Evolutionary conservation across 2,329 filamentous ascomycete genomes (phyloP), one percentile per base, ranked within the genome.

Genomic region (Colletotrichum ledebouriae): DNA sequence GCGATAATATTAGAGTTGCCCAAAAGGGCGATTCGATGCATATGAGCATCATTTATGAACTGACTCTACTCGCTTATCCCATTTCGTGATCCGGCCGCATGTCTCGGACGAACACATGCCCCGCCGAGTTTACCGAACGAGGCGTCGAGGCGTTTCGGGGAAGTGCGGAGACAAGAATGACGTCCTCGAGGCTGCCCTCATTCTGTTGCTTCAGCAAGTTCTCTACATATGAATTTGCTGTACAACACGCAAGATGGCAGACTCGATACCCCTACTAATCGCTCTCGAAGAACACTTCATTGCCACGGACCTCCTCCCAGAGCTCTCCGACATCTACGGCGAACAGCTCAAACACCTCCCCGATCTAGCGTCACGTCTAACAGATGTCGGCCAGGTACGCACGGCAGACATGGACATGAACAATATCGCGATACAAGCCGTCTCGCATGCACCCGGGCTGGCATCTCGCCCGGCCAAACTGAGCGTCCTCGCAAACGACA

Each of bases 201-300:
- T 29, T 4, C 2, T 52, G 17, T 13, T 11, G 37, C 7, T n/a
- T 56, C 49, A 11, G 4, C 37, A 11, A 37, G 17, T 5, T 9
- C 9, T 10, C 29, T 29, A 2, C 7, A 9, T 29, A 7, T 7
- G 29, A 29, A 7, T 7, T 29, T 6, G 29, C 2, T 10, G 9
- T 39, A 7, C 37, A 12, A 7, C 37, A 12, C 37, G 13, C 37
- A 39, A 39, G 37, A 39, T 39, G 37, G 11, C 13, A 39, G 13
- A 15, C 4, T 15, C 37, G 9, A 52, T 71, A 29, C 73, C 69
- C 4, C 76, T 77, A 1, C 70, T 80, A 7, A 81, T 83, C 47
- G 75, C 80, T 11, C 78, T 83, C n/a, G 81, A 83, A 70, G 81
- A 83, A 60, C 81, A 83, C 67, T 79, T 76, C 71, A 66, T 76